These are phyloP conservation scores for Mycothermus thermophilus DNA, from an alignment of 495 filamentous ascomycete species.

Conservation along the genomic window DNA sequence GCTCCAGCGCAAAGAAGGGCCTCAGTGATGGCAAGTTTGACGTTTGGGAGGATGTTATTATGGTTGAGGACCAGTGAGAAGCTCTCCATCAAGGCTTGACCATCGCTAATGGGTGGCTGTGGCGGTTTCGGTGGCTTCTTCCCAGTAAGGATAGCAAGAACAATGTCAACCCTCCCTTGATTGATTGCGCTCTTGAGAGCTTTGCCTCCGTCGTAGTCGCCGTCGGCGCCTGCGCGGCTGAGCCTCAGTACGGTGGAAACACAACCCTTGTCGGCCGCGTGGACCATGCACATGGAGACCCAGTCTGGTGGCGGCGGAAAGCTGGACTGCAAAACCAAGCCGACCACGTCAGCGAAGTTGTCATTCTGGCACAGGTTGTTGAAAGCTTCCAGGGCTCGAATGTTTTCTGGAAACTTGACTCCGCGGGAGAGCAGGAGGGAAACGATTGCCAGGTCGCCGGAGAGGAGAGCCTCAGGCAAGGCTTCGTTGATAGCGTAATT, in stretches of 20 bases:
- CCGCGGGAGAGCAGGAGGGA: conserved; percentile 29
- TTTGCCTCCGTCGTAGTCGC: conserved; percentile 28
- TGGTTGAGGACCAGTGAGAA: conserved; percentile 27
- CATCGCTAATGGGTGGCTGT: conserved; percentile 18
- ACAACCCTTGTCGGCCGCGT: conserved; percentile 30
- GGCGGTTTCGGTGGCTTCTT: no score
- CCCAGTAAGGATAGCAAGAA: conserved; percentile 31
- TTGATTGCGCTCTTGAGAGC: conserved; percentile 30
- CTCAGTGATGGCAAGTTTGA: conserved; percentile 30
- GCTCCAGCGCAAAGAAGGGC: conserved; percentile 34
- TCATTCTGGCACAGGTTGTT: conserved; percentile 27
- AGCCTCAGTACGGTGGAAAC: conserved; percentile 30
- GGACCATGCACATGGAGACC: conserved; percentile 30
- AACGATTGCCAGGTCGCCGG: conserved; percentile 21
- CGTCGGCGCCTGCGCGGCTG: conserved; percentile 31
- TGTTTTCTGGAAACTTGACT: conserved; percentile 23
- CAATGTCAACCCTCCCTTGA: conserved; percentile 29
- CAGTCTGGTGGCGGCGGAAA: conserved; percentile 21
- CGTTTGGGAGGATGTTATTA: conserved; percentile 26
- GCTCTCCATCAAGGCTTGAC: conserved; percentile 26
- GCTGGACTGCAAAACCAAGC: conserved; percentile 29
- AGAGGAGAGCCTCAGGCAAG: conserved; percentile 28
- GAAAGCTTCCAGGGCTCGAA: conserved; percentile 31
- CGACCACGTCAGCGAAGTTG: conserved; percentile 25
- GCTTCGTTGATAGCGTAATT: conserved; percentile 24